These are phyloP conservation scores for Monascus ruber DNA, from an alignment of 2,329 filamentous ascomycete genomes.

Conservation along the genomic window DNA sequence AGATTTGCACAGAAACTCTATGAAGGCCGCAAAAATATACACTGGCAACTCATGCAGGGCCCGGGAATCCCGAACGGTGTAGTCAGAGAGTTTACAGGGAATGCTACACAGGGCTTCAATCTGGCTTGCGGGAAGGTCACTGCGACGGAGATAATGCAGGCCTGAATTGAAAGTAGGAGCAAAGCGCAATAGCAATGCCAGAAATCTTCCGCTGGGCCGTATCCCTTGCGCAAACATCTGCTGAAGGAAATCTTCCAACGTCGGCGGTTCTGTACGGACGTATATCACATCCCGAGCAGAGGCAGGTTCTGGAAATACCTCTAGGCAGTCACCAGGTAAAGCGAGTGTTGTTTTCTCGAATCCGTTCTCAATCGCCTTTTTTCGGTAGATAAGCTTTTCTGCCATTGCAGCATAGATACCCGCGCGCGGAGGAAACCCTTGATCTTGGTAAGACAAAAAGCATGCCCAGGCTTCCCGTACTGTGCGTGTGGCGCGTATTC, in stretches of 20 bases:
- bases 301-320: constrained; percentile 43
- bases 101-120: constrained; percentile 18
- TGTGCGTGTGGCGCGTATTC: constrained; percentile 49
- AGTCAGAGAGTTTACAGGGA: constrained; percentile 5
- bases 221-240: constrained; percentile 39
- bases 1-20: constrained; percentile 30
- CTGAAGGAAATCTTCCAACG: constrained; percentile 39
- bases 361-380: constrained; percentile 11
- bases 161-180: constrained; percentile 30
- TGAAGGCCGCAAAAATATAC: constrained; percentile 33
- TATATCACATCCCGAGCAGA: constrained; percentile 49
- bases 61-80: constrained; percentile 6
- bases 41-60: constrained; percentile 20
- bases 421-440: constrained; percentile 22
- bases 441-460: constrained; percentile 45
- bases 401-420: constrained; percentile 47
- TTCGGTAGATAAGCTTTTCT: constrained; percentile 40
- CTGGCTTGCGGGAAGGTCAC: constrained; percentile 22
- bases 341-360: constrained; percentile 14
- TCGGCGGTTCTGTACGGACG: constrained; percentile 43
- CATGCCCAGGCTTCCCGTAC: constrained; percentile 54
- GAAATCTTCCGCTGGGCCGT: constrained; percentile 29
- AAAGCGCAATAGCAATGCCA: constrained; percentile 41
- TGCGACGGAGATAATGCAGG: constrained; percentile 31
- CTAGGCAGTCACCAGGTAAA: constrained; percentile 46